These are phyloP conservation scores for Neltuma alba DNA, from an alignment of 306 rosid species.

Conservation along the genomic window DNA sequence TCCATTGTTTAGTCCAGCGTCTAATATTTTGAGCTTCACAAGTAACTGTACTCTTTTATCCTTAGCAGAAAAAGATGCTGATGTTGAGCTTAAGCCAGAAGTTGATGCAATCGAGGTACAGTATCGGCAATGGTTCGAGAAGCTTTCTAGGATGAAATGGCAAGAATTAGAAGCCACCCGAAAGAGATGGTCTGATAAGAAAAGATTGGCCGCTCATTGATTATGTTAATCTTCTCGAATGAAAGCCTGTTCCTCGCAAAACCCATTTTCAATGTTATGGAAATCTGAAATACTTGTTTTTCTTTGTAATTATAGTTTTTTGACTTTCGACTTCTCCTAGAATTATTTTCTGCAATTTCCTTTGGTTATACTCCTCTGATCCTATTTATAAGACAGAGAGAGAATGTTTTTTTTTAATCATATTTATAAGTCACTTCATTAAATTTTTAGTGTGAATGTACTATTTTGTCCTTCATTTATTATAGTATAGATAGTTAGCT, in stretches of 20 bases:
- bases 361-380: too few relatives aligned
- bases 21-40: slow-evolving; percentile 45
- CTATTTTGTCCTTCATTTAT: too few relatives aligned
- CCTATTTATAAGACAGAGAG: too few relatives aligned
- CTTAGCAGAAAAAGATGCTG: slow-evolving; percentile 44
- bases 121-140: slow-evolving; percentile 56
- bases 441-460: too few relatives aligned
- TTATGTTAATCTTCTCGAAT: slow-evolving; percentile 1
- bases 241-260: background rate
- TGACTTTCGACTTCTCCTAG: background rate
- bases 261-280: too few relatives aligned
- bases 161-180: slow-evolving; percentile 57
- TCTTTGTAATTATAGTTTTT: too few relatives aligned
- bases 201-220: slow-evolving; percentile 47
- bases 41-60: slow-evolving; percentile 52
- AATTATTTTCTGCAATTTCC: too few relatives aligned
- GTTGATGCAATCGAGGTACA: slow-evolving; percentile 56
- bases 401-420: too few relatives aligned
- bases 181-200: slow-evolving; percentile 64
- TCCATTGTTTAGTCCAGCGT: slow-evolving; percentile 19
- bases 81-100: slow-evolving; percentile 56
- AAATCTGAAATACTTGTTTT: background rate
- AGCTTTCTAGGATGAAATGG: slow-evolving; percentile 64
- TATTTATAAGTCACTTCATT: too few relatives aligned
- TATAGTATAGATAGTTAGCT: too few relatives aligned